Base-by-base conservation (phyloP, 257 asterid species). In the Buddleja alternifolia region DNA sequence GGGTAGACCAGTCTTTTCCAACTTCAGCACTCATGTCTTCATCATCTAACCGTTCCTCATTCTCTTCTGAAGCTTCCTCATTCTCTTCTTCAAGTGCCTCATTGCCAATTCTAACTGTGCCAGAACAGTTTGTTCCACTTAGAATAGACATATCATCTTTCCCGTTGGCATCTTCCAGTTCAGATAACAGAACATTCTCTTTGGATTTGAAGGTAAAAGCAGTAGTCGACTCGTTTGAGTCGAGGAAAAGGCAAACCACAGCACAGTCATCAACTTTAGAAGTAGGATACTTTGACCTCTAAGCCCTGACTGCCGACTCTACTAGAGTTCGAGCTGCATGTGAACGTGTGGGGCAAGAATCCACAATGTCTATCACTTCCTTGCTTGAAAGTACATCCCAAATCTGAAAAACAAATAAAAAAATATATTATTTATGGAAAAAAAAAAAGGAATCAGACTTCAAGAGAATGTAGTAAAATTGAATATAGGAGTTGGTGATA, bases 311-410 rank as follows among this genome's bases (percentile, higher is more conserved):
- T 7, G 97, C 96, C 24, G 78, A 44, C 73, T 86, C 95, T 10
- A 90, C 95, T 8, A 90, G 74, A 41, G 67, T 57, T 45, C 86
- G 85, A 63, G 97, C 86, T 12, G 93, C 90, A 32, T 72, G 55
- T 41, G 96, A 70, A 21, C 82, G 90, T n/a, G 78, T 32, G 24
- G 87, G 60, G 79, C 89, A 75, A 9, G 92, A 80, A 9, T 66
- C 78, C 45, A 88, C 87, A 4, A 90, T 83, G 32, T 85, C 83
- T 8, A 90, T 85, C 63, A 88, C 97, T 77, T 90, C 88, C 75
- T 90, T 78, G 81, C 88, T 90, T 23, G 97, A 82, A 25, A 90
- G 90, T 19, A 90, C 97, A 63, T 90, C 97, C 97, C 97, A 19
- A 85, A 90, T 96, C 92, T 90, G 81, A 45, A 63, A 69, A 1